phyloP scores from a whole-genome alignment of 2,329 filamentous ascomycete genomes.

The Alternaria longipes region DNA sequence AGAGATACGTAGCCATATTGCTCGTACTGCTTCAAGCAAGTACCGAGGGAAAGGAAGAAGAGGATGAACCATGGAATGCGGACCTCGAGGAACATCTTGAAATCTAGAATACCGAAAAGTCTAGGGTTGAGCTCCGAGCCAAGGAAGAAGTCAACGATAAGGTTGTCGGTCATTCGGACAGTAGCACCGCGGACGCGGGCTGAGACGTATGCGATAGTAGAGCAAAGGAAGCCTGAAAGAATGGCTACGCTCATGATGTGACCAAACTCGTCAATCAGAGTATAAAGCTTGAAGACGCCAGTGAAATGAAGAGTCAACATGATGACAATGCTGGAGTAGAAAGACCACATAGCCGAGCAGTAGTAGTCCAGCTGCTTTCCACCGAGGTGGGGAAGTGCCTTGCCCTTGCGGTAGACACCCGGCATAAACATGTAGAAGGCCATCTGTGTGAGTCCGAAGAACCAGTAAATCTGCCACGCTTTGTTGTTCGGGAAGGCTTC shows the following conservation, averaged over 20 bases:
- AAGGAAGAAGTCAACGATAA: constrained; percentile 90
- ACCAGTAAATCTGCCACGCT: constrained; percentile 95
- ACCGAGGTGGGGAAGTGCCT: constrained; percentile 81
- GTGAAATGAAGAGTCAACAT: constrained; percentile 79
- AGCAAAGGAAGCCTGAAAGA: constrained; percentile 84
- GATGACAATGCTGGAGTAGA: constrained; percentile 83
- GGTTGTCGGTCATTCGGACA: constrained; percentile 89
- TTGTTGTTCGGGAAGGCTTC: constrained; percentile 83
- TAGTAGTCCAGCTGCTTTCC: constrained; percentile 92
- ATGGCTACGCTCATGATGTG: constrained; percentile 93
- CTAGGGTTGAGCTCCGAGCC: constrained; percentile 86
- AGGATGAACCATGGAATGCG: constrained; percentile 92
- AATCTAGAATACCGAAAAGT: constrained; percentile 84
- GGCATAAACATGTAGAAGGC: constrained; percentile 85
- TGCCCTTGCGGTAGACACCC: constrained; percentile 86
- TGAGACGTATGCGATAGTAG: constrained; percentile 85
- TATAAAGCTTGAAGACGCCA: constrained; percentile 88
- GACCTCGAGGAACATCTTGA: constrained; percentile 97
- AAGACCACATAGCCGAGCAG: constrained; percentile 87
- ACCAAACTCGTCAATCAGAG: constrained; percentile 93
- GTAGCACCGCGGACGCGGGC: constrained; percentile 80
- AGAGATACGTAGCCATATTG: constrained; percentile 83
- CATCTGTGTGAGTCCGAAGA: constrained; percentile 85
- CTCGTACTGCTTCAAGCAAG: constrained; percentile 85
- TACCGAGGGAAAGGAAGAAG: constrained; percentile 77